Evolutionary conservation across 2,329 filamentous ascomycete species (phyloP).

Genomic region (Dactylellina sp.): DNA sequence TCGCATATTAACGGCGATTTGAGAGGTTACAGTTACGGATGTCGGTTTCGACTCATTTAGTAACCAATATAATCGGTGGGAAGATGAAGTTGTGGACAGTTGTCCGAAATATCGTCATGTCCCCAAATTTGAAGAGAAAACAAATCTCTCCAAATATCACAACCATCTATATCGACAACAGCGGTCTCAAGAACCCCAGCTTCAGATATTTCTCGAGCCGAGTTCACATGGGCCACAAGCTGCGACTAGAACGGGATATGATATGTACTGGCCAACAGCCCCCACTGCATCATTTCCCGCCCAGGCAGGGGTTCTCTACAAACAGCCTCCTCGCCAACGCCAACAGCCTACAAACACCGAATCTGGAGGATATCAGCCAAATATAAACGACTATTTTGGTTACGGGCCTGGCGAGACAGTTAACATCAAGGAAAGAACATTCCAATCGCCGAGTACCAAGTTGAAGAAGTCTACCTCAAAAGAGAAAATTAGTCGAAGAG

Average conservation of each 20-base stretch:
- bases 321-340: conserved; percentile 1
- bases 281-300: background rate
- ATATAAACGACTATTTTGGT: conserved; percentile 35
- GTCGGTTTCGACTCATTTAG: background rate
- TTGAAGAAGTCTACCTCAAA: conserved; percentile 26
- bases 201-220: background rate
- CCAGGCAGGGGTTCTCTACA: conserved; percentile 3
- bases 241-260: conserved; percentile 38
- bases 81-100: conserved; percentile 1
- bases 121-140: conserved; percentile 51
- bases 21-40: conserved; percentile 11
- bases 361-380: conserved; percentile 6
- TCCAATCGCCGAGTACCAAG: conserved; percentile 16
- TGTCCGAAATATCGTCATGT: conserved; percentile 50
- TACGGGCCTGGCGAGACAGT: conserved; percentile 27
- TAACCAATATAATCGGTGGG: conserved; percentile 9
- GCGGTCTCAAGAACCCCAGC: background rate
- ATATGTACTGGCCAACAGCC: conserved; percentile 8
- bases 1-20: background rate
- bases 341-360: conserved; percentile 6
- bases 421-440: conserved; percentile 45
- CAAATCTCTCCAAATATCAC: conserved; percentile 45
- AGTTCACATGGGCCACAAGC: conserved; percentile 8
- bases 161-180: conserved; percentile 23
- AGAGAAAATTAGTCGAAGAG: conserved; percentile 14